Percentiles rank a stretch among this genome's conserved stretches.
These are phyloP conservation scores for Dendryphion nanum DNA, from an alignment of 2,329 filamentous ascomycete species.

Conservation along the genomic window DNA sequence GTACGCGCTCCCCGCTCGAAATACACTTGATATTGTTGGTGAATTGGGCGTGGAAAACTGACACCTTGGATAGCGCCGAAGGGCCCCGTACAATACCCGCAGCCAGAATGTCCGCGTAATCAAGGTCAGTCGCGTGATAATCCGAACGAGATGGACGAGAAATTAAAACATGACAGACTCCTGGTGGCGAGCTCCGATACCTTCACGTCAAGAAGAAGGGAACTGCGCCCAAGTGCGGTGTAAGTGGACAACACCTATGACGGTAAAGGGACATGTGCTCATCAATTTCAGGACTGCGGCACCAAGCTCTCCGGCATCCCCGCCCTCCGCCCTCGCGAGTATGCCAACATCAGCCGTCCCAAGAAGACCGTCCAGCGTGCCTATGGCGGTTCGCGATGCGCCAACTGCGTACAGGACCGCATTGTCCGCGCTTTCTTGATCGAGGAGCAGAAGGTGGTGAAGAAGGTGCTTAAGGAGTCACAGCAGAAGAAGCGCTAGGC, in stretches of 20 bases:
- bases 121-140: conserved; percentile 20
- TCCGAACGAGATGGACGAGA: background rate
- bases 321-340: conserved; percentile 97
- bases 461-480: conserved; percentile 99
- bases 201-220: conserved; percentile 99
- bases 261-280: conserved; percentile 3
- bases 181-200: conserved; percentile 91
- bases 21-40: conserved; percentile 7
- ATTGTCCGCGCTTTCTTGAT: conserved; percentile 98
- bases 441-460: conserved; percentile 99
- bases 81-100: conserved; percentile 84
- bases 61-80: conserved; percentile 49
- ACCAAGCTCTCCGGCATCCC: conserved; percentile 96
- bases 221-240: conserved; percentile 86
- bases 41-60: conserved; percentile 19
- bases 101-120: conserved; percentile 85
- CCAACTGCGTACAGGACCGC: conserved; percentile 96
- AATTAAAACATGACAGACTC: conserved; percentile 60
- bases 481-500: conserved; percentile 68
- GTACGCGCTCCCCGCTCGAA: conserved; percentile 31
- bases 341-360: conserved; percentile 93
- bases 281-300: conserved; percentile 79
- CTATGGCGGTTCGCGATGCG: conserved; percentile 96
- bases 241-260: conserved; percentile 20
- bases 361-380: conserved; percentile 99